Evolutionary conservation across 148 eudicot species (phyloP).

Genomic region (Chenopodium berlandieri): DNA sequence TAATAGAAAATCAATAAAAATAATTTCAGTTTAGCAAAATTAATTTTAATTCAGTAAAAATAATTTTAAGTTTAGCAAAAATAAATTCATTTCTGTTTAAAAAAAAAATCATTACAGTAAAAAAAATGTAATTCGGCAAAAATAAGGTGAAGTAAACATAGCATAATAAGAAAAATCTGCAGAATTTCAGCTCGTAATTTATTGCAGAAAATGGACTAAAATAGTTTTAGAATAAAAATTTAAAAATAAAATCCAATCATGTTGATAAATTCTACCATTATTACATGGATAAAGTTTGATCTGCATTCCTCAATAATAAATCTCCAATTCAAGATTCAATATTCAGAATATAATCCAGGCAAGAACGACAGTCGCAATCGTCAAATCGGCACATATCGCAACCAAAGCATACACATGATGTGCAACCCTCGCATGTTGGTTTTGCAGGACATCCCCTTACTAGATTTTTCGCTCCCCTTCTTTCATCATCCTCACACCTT

Average conservation of each 20-base stretch:
- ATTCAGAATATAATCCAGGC: constrained; percentile 26
- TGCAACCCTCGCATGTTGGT: constrained; percentile 33
- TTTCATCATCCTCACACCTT: constrained; percentile 16
- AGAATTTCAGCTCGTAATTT: no score
- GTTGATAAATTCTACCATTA: background rate
- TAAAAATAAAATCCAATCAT: background rate
- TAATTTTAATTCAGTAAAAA: no score
- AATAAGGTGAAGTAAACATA: no score
- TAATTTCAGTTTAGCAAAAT: no score
- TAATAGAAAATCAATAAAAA: no score
- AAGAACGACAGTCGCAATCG: constrained; percentile 34
- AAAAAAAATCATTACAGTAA: no score
- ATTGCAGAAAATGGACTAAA: no score
- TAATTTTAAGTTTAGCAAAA: no score
- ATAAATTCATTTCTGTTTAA: no score
- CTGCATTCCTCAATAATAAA: background rate
- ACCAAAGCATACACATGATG: constrained; percentile 35
- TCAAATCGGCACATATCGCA: constrained; percentile 34
- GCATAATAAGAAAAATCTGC: no score
- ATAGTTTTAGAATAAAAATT: background rate
- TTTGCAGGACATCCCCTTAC: constrained; percentile 22
- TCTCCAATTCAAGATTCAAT: background rate
- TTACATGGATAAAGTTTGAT: background rate
- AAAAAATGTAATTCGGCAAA: no score
- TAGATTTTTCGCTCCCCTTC: constrained; percentile 7